These are phyloP conservation scores for Candolleomyces aberdarensis DNA, from an alignment of 768 basidiomycete genomes.

Conservation along the genomic window DNA sequence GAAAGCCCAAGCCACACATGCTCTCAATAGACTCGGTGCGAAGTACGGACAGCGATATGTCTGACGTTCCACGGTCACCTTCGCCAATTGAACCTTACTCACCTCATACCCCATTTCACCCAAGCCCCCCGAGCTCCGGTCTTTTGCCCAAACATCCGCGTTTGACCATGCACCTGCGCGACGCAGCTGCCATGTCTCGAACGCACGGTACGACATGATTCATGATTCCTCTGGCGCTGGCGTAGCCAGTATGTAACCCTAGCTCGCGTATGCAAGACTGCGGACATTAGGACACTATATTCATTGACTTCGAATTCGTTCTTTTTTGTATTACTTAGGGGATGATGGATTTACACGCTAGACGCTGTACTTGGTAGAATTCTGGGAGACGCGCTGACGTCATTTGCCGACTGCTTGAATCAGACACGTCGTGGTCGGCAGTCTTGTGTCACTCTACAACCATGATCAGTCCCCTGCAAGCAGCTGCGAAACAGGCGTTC, in stretches of 20 bases:
- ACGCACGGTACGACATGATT: no score
- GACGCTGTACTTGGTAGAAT: no score
- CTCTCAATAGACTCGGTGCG: background rate
- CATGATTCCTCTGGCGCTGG: no score
- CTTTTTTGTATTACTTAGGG: no score
- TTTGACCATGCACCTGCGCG: constrained; percentile 13
- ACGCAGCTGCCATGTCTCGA: background rate
- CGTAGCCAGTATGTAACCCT: no score
- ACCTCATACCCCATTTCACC: constrained; percentile 17
- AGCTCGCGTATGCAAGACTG: no score
- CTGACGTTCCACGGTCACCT: constrained; percentile 24
- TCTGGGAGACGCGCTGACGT: no score
- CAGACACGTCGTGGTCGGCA: background rate
- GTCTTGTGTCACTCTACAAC: background rate
- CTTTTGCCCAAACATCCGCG: constrained; percentile 21
- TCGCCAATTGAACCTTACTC: constrained; percentile 15
- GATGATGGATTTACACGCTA: no score
- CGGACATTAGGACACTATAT: no score
- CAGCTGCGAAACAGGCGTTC: background rate
- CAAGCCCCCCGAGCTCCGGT: constrained; percentile 20
- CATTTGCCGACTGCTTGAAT: background rate
- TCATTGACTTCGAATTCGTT: no score
- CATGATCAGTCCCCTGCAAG: background rate
- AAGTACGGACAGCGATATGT: constrained; percentile 8
- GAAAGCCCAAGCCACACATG: background rate